Percentiles rank a stretch among this genome's conserved stretches.
Evolutionary conservation across 768 basidiomycete genomes (phyloP).

Genomic region (Boletus sp.): DNA sequence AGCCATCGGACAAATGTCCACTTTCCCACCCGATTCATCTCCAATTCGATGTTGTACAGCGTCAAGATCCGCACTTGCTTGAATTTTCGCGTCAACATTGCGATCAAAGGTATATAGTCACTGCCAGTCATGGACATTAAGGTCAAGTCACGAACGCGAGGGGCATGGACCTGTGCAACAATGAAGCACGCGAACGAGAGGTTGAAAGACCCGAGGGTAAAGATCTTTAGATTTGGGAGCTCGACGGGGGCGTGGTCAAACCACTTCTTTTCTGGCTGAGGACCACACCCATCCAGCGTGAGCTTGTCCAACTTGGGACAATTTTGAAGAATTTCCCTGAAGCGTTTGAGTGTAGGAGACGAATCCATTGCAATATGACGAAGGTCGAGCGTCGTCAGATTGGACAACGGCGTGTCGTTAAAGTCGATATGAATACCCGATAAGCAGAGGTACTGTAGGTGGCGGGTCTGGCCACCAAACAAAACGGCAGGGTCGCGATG

Average conservation of each 20-base stretch:
- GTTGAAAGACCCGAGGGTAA: slow-evolving; percentile 58
- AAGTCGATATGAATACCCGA: slow-evolving; percentile 65
- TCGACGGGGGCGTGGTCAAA: slow-evolving; percentile 38
- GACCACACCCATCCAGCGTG: slow-evolving; percentile 61
- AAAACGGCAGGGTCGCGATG: slow-evolving; percentile 42
- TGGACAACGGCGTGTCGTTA: slow-evolving; percentile 41
- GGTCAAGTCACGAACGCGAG: slow-evolving; percentile 54
- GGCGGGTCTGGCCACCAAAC: slow-evolving; percentile 44
- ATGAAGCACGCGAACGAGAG: slow-evolving; percentile 46
- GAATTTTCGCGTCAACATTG: slow-evolving; percentile 44
- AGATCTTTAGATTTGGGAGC: slow-evolving; percentile 47
- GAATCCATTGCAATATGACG: slow-evolving; percentile 54
- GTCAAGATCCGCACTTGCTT: slow-evolving; percentile 54
- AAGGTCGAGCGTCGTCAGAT: slow-evolving; percentile 64
- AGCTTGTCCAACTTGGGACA: slow-evolving; percentile 54
- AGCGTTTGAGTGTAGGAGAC: slow-evolving; percentile 47
- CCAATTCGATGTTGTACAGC: slow-evolving; percentile 43
- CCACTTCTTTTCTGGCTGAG: slow-evolving; percentile 32
- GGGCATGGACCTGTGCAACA: slow-evolving; percentile 50
- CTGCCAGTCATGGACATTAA: slow-evolving; percentile 50
- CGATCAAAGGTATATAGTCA: slow-evolving; percentile 50
- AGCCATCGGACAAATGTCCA: slow-evolving; percentile 47
- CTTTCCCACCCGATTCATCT: slow-evolving; percentile 22
- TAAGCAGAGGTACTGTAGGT: slow-evolving; percentile 49
- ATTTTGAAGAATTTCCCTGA: slow-evolving; percentile 48